Evolutionary conservation across 257 asterid species (phyloP).

Genomic region (Linaria vulgaris): DNA sequence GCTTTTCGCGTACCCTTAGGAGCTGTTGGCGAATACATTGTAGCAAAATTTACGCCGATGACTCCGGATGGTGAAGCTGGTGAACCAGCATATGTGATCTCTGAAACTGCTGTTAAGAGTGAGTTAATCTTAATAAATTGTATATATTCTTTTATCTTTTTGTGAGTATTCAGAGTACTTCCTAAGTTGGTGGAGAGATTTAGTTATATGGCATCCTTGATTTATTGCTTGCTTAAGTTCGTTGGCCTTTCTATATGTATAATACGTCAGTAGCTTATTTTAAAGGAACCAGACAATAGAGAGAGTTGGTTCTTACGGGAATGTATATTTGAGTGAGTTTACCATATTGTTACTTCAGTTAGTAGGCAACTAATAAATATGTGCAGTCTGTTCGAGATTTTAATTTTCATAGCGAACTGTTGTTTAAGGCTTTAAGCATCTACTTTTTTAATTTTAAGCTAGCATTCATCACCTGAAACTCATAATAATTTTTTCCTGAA

Average conservation of each 20-base stretch:
- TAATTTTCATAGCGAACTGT: too few species aligned
- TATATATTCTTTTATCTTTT: too few species aligned
- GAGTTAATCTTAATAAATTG: slow-evolving; percentile 30
- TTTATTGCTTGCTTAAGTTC: neutral
- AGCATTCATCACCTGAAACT: too few species aligned
- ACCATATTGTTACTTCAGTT: neutral
- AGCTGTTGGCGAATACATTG: slow-evolving; percentile 81
- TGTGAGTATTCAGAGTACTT: neutral
- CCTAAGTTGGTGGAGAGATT: neutral
- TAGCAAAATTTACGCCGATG: slow-evolving; percentile 94
- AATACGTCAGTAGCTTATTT: neutral
- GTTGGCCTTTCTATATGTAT: neutral
- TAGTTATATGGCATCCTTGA: neutral
- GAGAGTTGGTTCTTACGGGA: neutral
- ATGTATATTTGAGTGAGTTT: neutral
- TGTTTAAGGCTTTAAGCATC: too few species aligned
- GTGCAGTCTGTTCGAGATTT: too few species aligned
- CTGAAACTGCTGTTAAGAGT: slow-evolving; percentile 77
- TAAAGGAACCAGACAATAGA: neutral
- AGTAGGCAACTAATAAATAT: neutral
- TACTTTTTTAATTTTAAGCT: too few species aligned
- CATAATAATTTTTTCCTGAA: too few species aligned
- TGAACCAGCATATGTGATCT: slow-evolving; percentile 76
- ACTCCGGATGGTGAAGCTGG: slow-evolving; percentile 99
- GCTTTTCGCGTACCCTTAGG: slow-evolving; percentile 93